Conservation (phyloP, 1,284 basidiomycete genomes). For the Pisolithus thermaeus region DNA sequence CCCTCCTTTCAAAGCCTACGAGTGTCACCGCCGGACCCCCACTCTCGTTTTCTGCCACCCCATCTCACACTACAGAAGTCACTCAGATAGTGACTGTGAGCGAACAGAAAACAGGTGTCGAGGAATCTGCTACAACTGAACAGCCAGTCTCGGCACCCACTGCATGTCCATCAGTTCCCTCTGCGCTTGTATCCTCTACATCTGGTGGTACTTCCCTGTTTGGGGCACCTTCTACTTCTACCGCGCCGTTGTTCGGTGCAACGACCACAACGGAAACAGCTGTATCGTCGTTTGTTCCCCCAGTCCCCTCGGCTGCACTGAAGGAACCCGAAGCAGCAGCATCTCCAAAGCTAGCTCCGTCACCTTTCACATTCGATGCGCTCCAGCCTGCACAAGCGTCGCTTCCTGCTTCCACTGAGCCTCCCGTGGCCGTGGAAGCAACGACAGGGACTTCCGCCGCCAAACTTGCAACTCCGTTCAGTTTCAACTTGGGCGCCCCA, state of each 20-base stretch:
- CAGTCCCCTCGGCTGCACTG: background rate
- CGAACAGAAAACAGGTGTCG: slow-evolving; percentile 17
- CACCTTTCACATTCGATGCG: slow-evolving; percentile 18
- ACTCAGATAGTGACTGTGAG: slow-evolving; percentile 17
- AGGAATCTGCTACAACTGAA: slow-evolving; percentile 7
- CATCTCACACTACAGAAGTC: slow-evolving; percentile 3
- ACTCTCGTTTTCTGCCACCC: background rate
- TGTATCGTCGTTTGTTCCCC: background rate
- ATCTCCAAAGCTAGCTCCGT: slow-evolving; percentile 2
- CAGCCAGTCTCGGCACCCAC: slow-evolving; percentile 15
- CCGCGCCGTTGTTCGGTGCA: background rate
- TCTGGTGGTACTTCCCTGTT: slow-evolving; percentile 1
- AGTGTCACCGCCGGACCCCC: slow-evolving; percentile 1
- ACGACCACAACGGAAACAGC: background rate
- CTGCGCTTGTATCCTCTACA: slow-evolving; percentile 6
- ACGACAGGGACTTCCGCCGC: background rate
- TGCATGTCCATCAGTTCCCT: slow-evolving; percentile 8
- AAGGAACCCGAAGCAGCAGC: slow-evolving; percentile 16
- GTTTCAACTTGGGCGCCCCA: slow-evolving; percentile 14
- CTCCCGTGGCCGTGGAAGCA: slow-evolving; percentile 6
- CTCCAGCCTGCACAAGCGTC: slow-evolving; percentile 16
- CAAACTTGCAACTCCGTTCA: slow-evolving; percentile 7
- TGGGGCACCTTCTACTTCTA: background rate
- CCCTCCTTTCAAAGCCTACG: slow-evolving; percentile 28
- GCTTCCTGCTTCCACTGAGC: slow-evolving; percentile 6